Evolutionary conservation across 2,329 filamentous ascomycete genomes (phyloP), one percentile per base, ranked within the genome.

Genomic region (Cladophialophora yegresii): DNA sequence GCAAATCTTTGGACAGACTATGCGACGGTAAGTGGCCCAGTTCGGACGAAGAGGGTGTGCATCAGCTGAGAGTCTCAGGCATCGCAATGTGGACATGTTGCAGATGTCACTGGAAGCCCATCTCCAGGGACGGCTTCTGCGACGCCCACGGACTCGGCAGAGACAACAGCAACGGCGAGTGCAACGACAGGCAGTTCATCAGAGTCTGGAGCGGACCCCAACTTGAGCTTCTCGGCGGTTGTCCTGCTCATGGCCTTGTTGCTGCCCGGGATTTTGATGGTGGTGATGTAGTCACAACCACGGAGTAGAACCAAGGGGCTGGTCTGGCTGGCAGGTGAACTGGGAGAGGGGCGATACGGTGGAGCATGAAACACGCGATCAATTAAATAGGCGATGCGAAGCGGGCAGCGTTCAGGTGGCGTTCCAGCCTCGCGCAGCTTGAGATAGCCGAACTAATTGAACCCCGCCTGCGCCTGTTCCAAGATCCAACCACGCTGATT

Each of bases 401-500:
- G 32, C 32, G 36, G 36, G 36, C 36, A n/a, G 36, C 6, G 16
- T 16, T 40, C n/a, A 43, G 36, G 36, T 43, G 36, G 36, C 36
- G 36, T 50, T 50, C 57, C 57, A 59, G 47, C 57, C 57, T 53
- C 57, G 57, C 45, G 45, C 36, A 47, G 57, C 57, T 51, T 59
- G 57, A 50, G 47, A 59, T 59, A 59, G 57, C 22, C 57, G 47
- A 59, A 30, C 20, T 12, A 59, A 30, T 28, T 12, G 16, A 10
- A 33, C 22, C 30, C 40, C 28, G 16, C n/a, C 13, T 4, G 16
- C 1, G 7, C 28, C 51, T 50, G 47, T 50, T 28, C 20, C 47
- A 20, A 23, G 23, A 54, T 54, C 58, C 58, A 54, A 54, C 58
- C 58, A 54, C 58, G 36, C 36, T 54, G 49, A 54, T 61, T 61